A percentile compares a stretch with the other conserved stretches of the same genome.
These are phyloP conservation scores for Suhomyces chickasaworum DNA, from an alignment of 1,139 yeast species.

Conservation along the genomic window DNA sequence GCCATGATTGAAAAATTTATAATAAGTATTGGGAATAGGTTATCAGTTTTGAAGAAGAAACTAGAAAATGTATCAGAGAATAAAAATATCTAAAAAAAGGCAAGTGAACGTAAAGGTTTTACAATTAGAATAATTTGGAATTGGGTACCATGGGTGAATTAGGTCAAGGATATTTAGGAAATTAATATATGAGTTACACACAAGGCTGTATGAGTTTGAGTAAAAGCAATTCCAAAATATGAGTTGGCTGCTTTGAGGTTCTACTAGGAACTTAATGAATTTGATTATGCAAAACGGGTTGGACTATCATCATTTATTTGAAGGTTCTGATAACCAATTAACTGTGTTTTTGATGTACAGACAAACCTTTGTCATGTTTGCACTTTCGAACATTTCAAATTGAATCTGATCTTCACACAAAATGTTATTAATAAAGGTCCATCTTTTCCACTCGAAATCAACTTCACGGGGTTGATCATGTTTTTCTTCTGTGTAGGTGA, in stretches of 20 bases:
- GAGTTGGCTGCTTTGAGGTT: background rate
- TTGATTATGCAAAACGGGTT: background rate
- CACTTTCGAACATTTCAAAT: conserved; percentile 30
- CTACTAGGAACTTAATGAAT: background rate
- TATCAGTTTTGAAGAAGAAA: conserved; percentile 58
- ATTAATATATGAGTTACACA: conserved; percentile 9
- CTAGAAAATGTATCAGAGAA: conserved; percentile 17
- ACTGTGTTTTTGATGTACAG: conserved; percentile 33
- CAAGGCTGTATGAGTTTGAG: background rate
- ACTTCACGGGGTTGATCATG: conserved; percentile 14
- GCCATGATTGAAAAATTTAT: conserved; percentile 77
- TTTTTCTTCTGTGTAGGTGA: conserved; percentile 15
- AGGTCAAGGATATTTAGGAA: conserved; percentile 8
- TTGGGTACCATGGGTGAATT: background rate
- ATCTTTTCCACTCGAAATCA: conserved; percentile 40
- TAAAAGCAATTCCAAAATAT: background rate
- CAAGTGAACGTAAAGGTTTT: background rate
- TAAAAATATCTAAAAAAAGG: background rate
- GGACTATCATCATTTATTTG: background rate
- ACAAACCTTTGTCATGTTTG: conserved; percentile 29
- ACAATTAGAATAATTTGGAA: background rate
- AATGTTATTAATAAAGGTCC: conserved; percentile 32
- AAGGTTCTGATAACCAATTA: conserved; percentile 23
- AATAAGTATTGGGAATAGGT: conserved; percentile 69
- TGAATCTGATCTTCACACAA: conserved; percentile 31